phyloP scores from a whole-genome alignment of 2,329 filamentous ascomycete species.

The Colletotrichum eremochloae region DNA sequence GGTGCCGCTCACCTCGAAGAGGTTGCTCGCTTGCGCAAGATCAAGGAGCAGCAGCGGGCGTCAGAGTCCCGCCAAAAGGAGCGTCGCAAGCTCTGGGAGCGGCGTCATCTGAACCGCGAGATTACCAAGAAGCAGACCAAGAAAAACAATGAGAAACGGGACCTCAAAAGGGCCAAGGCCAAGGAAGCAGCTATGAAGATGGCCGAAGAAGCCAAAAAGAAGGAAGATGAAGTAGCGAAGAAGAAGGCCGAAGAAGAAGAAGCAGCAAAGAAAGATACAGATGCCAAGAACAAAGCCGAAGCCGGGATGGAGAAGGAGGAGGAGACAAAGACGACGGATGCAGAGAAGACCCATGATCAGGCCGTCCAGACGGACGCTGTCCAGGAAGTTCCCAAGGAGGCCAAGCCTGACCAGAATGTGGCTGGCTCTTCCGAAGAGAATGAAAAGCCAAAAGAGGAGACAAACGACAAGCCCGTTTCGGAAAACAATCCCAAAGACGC shows the following conservation, averaged over 20 bases:
- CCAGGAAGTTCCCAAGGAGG: conserved; percentile 9
- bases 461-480: not conserved
- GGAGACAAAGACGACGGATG: conserved; percentile 47
- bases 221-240: conserved; percentile 49
- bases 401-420: not conserved
- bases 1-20: conserved; percentile 65
- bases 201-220: conserved; percentile 39
- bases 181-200: conserved; percentile 41
- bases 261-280: conserved; percentile 45
- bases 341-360: conserved; percentile 32
- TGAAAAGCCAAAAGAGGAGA: not conserved
- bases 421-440: not conserved
- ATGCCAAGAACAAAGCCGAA: conserved; percentile 47
- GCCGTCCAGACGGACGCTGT: conserved; percentile 37
- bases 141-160: conserved; percentile 55
- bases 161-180: conserved; percentile 43
- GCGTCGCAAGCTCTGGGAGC: conserved; percentile 64
- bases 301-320: conserved; percentile 47
- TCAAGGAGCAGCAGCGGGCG: conserved; percentile 63
- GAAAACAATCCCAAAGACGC: conserved; percentile 16
- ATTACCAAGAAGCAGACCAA: conserved; percentile 57
- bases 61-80: conserved; percentile 60
- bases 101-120: conserved; percentile 59
- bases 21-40: conserved; percentile 63
- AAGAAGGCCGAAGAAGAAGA: conserved; percentile 37